phyloP scores from a whole-genome alignment of 2,329 filamentous ascomycete species.

The Neospermospora avenae region DNA sequence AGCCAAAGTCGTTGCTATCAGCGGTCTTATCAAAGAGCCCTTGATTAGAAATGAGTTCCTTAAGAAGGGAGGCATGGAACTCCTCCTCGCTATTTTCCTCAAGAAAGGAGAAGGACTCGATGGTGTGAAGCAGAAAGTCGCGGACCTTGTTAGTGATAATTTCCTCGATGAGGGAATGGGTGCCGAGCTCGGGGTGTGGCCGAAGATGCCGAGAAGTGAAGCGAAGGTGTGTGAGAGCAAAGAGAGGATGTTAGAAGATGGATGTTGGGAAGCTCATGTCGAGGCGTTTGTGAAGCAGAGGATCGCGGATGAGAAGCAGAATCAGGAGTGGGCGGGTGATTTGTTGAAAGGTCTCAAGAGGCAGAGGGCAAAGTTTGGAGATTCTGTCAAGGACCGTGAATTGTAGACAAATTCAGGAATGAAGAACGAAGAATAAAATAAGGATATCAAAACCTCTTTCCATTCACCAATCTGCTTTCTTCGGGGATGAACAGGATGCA shows the following conservation, averaged over 20 bases:
- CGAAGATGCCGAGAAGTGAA: constrained; percentile 38
- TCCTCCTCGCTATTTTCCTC: constrained; percentile 51
- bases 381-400: constrained; percentile 19
- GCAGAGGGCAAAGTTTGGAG: constrained; percentile 16
- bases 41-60: constrained; percentile 55
- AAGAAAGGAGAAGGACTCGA: constrained; percentile 48
- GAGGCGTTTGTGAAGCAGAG: constrained; percentile 22
- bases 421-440: no score
- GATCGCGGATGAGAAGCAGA: not conserved
- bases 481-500: no score
- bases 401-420: constrained; percentile 11
- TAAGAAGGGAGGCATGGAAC: constrained; percentile 48
- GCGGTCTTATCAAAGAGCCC: constrained; percentile 53
- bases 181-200: constrained; percentile 56
- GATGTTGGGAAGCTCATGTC: constrained; percentile 58
- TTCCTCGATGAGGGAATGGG: constrained; percentile 66
- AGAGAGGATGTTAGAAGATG: constrained; percentile 41
- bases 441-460: no score
- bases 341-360: constrained; percentile 25
- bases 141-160: constrained; percentile 58
- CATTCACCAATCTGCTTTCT: no score
- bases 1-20: constrained; percentile 47
- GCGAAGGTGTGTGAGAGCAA: constrained; percentile 39
- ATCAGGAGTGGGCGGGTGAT: constrained; percentile 26
- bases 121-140: constrained; percentile 50